Percentiles rank a stretch among this genome's conserved stretches.
phyloP scores from a whole-genome alignment of 1,139 yeast genomes.

The Debaryomyces udenii region DNA sequence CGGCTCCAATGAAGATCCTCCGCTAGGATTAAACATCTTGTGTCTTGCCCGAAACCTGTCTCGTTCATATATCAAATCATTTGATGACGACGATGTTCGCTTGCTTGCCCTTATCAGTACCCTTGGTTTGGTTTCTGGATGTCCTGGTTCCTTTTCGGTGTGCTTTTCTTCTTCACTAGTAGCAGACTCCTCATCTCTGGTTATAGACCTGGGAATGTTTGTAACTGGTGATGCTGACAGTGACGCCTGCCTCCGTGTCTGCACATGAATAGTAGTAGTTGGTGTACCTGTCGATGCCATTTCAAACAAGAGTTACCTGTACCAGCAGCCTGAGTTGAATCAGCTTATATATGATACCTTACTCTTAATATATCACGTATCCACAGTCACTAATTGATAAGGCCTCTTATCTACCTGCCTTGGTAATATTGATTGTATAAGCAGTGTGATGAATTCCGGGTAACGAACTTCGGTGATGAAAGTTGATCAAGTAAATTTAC shows the following conservation, averaged over 20 bases:
- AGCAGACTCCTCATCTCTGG: not conserved
- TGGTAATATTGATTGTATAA: slow-evolving; percentile 3
- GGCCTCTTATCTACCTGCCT: slow-evolving; percentile 3
- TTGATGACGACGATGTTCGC: slow-evolving; percentile 46
- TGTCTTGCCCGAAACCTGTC: slow-evolving; percentile 48
- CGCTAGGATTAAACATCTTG: slow-evolving; percentile 33
- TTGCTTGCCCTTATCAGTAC: slow-evolving; percentile 22
- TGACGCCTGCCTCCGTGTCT: not conserved
- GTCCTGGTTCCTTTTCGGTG: not conserved
- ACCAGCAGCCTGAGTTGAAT: slow-evolving; percentile 7
- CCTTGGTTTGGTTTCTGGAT: not conserved
- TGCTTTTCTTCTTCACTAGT: not conserved
- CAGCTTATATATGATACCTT: slow-evolving; percentile 3
- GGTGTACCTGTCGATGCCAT: slow-evolving; percentile 7
- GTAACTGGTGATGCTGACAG: not conserved
- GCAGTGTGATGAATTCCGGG: not conserved
- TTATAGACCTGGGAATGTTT: slow-evolving; percentile 1
- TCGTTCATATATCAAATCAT: slow-evolving; percentile 45
- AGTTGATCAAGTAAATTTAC: too few relatives aligned
- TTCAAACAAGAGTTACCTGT: not conserved
- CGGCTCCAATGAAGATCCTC: slow-evolving; percentile 1
- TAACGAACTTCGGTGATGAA: not conserved
- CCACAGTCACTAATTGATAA: slow-evolving; percentile 3
- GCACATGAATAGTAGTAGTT: not conserved
- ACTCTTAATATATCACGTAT: not conserved